Percentiles rank a stretch among this genome's conserved stretches.
Evolutionary conservation across 192 early-diverging fungal genomes (phyloP).

Genomic region (Helicostylum pulchrum): DNA sequence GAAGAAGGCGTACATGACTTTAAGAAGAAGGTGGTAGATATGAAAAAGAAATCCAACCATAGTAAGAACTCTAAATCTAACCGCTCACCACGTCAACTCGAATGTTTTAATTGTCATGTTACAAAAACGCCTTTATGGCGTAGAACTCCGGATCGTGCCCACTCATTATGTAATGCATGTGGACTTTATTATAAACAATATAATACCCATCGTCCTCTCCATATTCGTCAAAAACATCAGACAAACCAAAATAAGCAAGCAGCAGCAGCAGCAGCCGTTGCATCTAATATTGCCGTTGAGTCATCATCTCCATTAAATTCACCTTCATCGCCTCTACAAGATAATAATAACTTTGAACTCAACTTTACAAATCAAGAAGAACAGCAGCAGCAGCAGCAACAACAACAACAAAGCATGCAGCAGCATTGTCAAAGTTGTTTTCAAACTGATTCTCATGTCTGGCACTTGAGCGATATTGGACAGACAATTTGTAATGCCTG

Average conservation of each 20-base stretch:
- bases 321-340: not conserved
- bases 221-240: slow-evolving; percentile 30
- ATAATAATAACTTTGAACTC: slow-evolving; percentile 14
- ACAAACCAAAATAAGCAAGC: not conserved
- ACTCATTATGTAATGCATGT: slow-evolving; percentile 93
- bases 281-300: too few relatives aligned
- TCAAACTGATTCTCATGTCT: slow-evolving; percentile 73
- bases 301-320: too few relatives aligned
- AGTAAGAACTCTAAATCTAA: slow-evolving; percentile 10
- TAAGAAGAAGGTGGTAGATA: not conserved
- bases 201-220: slow-evolving; percentile 70
- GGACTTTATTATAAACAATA: slow-evolving; percentile 95
- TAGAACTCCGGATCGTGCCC: slow-evolving; percentile 67
- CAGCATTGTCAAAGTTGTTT: slow-evolving; percentile 62
- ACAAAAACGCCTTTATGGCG: slow-evolving; percentile 94
- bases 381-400: not conserved
- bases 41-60: not conserved
- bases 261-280: too few relatives aligned
- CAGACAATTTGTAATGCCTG: slow-evolving; percentile 82
- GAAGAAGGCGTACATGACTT: too few relatives aligned
- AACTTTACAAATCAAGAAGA: not conserved
- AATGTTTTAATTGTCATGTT: slow-evolving; percentile 71
- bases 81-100: slow-evolving; percentile 39
- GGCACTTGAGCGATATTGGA: slow-evolving; percentile 72
- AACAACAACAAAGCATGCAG: slow-evolving; percentile 8